Conservation (phyloP, 495 filamentous ascomycete genomes). For the Parathielavia hyrcaniae region DNA sequence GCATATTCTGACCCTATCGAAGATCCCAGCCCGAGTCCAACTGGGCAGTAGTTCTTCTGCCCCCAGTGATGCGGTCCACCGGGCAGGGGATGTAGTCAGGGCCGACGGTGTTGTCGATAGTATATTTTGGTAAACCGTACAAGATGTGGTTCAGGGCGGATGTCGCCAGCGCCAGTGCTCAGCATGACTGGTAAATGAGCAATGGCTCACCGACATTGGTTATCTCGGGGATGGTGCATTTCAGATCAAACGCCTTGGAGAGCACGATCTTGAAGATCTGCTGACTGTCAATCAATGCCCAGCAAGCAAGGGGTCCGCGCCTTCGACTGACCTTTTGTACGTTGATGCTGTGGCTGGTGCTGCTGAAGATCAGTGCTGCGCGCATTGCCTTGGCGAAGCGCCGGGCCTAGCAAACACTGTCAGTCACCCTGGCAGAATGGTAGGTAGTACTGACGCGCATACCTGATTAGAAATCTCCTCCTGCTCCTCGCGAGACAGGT, state of each 20-base stretch:
- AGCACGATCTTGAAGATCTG: conserved; percentile 99
- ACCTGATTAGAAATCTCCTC: conserved; percentile 97
- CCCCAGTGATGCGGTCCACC: conserved; percentile 10
- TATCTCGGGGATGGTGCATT: conserved; percentile 98
- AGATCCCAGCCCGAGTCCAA: conserved; percentile 11
- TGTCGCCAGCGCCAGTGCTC: conserved; percentile 11
- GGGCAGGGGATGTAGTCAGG: not conserved
- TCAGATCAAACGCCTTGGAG: conserved; percentile 96
- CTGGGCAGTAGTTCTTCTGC: conserved; percentile 3
- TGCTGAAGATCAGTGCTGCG: conserved; percentile 93
- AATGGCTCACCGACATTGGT: conserved; percentile 96
- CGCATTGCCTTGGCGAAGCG: conserved; percentile 98
- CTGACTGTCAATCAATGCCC: conserved; percentile 16
- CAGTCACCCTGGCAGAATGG: conserved; percentile 5
- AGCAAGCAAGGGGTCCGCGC: not conserved
- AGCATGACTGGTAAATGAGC: conserved; percentile 81
- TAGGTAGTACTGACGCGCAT: conserved; percentile 21
- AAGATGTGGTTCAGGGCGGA: not conserved
- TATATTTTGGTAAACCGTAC: not conserved
- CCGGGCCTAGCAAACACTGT: conserved; percentile 58
- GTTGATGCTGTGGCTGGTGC: conserved; percentile 98
- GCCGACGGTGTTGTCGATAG: not conserved
- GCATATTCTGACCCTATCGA: conserved; percentile 1
- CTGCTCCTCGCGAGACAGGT: conserved; percentile 93
- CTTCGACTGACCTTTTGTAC: conserved; percentile 77